Base-by-base conservation (phyloP, 192 early-diverging fungal species). In the Thoreauomyces humboldtii region DNA sequence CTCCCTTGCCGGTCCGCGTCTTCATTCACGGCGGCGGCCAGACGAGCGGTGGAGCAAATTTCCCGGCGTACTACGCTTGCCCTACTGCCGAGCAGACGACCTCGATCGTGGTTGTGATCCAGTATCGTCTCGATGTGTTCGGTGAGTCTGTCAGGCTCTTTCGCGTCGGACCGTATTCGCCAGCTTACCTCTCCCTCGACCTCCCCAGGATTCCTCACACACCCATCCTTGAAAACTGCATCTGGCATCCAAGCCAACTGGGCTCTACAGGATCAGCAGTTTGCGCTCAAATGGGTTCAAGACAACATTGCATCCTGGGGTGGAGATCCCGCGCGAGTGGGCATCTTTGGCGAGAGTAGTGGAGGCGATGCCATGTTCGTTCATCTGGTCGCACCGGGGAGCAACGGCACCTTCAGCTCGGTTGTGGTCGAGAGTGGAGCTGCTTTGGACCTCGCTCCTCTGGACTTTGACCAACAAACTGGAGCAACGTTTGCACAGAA, bases 21-120 rank as follows among this genome's bases (percentile, higher is more conserved):
- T 88, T 72, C 47, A 74, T 88, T 27, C 78, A 88, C 44, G 81
- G 82, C 14, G 87, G 86, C 28, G 76, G 71, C 32, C 85, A 77
- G 57, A 64, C 64, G 25, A 71, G 47, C 46, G 84, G 84, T 36
- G 65, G 57, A 2, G 65, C 61, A 34, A 59, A 53, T 19, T 15
- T 31, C 4, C 47, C 46, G 22, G 56, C 67, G n/a, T 86, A 80
- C 67, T 45, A 81, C 48, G 77, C 78, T 1, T 61, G 57, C n/a
- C 59, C 53, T 28, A 15, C 54, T 22, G 48, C 32, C n/a, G 46
- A 61, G 11, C 42, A 41, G 35, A 65, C 56, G 22, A 69, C 62
- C n/a, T 61, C 79, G 11, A 71, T 84, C 24, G 59, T 78, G 22
- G 72, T 80, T 0, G 76, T 73, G 7, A 64, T 84, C 48, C 84